phyloP scores from a whole-genome alignment of 2,329 filamentous ascomycete species.

The Lachnellula willkommii region DNA sequence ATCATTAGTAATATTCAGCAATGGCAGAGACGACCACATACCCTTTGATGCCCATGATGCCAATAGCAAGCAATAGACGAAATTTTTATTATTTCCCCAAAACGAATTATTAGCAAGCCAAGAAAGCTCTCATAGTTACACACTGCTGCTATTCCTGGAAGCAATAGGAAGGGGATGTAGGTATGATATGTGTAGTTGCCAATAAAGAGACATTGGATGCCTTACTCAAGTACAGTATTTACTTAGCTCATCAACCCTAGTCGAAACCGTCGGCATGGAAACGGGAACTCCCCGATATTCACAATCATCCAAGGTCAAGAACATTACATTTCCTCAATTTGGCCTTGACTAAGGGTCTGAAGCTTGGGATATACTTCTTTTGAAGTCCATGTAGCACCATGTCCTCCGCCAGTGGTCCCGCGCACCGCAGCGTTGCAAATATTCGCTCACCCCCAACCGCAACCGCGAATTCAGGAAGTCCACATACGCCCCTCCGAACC shows the following conservation, averaged over 20 bases:
- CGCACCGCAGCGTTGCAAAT: conserved; percentile 54
- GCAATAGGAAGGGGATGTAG: conserved; percentile 1
- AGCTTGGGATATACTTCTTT: neutral
- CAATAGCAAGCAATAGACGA: conserved; percentile 4
- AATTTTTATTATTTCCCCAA: neutral
- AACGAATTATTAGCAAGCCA: neutral
- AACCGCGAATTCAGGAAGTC: conserved; percentile 35
- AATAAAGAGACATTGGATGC: neutral
- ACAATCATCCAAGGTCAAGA: neutral
- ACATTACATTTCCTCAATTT: neutral
- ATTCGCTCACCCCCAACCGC: conserved; percentile 38
- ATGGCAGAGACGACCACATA: conserved; percentile 30
- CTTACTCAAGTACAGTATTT: neutral
- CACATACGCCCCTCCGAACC: conserved; percentile 54
- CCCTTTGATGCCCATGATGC: conserved; percentile 62
- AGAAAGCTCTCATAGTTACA: neutral
- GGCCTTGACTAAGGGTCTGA: neutral
- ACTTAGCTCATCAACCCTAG: neutral
- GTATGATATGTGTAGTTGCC: neutral
- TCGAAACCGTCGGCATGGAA: neutral
- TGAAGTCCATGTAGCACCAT: conserved; percentile 20
- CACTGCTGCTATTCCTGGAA: conserved; percentile 2
- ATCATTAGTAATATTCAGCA: conserved; percentile 12
- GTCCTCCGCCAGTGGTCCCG: conserved; percentile 35
- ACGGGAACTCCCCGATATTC: neutral